Evolutionary conservation across 2,329 filamentous ascomycete species (phyloP), one percentile per base, ranked within the genome.

Genomic region (Cadophora malorum): DNA sequence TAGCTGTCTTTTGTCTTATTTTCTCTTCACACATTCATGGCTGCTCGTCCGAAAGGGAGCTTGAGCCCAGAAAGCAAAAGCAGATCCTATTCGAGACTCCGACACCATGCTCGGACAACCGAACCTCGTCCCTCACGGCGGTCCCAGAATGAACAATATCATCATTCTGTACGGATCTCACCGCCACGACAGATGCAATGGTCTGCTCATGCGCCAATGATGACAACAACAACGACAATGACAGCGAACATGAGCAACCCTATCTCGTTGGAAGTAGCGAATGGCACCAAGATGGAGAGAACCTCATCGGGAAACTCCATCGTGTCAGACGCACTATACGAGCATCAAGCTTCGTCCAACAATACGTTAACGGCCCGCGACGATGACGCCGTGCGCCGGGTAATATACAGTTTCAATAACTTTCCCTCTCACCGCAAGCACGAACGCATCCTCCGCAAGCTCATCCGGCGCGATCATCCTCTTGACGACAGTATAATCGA

Each of bases 401-500:
- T 77, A 1, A 49, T 73, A 66, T 49, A 58, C 38, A 66, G 71
- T 53, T 70, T 75, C 41, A 58, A 58, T 28, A 67, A 67, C 10
- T 65, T 64, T 10, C 66, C 65, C 16, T 69, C 70, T 4, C 63
- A 72, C n/a, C 58, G 62, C 25, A 68, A 71, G 33, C 67, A 72
- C 52, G 71, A 74, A 35, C 83, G 86, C 49, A 88, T 89, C 66
- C 79, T 90, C 23, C 83, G 83, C 68, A 83, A 83, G 31, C 82
- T 90, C 61, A 87, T 90, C 74, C 83, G 83, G 7, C 78, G 78
- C 6, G 78, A 81, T 10, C 79, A 81, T 38, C 80, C 81, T 1
- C 82, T 89, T 31, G 86, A 89, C 53, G 31, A 80, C 5, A 80
- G 80, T 23, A 79, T 81, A 1, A 82, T 90, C 38, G 87, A 89